Base-by-base conservation (phyloP, 371 early-diverging fungal species). In the Mortierella sp. region DNA sequence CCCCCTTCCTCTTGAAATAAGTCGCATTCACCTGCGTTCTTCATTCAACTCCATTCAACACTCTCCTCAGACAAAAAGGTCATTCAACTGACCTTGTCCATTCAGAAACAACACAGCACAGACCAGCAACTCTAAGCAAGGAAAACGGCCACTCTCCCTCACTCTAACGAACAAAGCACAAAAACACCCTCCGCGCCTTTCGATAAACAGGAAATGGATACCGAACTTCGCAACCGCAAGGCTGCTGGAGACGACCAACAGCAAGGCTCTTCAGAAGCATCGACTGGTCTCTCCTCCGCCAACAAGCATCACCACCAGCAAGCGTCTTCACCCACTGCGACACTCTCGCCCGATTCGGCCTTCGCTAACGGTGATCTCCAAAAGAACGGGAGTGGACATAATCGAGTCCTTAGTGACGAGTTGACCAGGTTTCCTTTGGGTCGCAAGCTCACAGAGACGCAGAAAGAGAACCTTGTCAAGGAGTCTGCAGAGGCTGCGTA, bases 401-500 rank as follows among this genome's bases (percentile, higher is more conserved):
- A 10, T 54, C 73, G 74, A 73, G 71, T 74, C 9, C 77, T n/a
- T 2, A 74, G 75, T 31, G 84, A 77, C 16, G 77, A 72, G 19
- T 21, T 79, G 74, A 83, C 79, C 42, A n/a, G 42, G 21, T 79
- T 83, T 28, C 83, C 79, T 7, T 19, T 54, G 24, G 79, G 76
- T n/a, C 38, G 70, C 10, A 73, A 45, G 26, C 52, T 83, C 60
- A 83, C 80, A 14, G 68, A 44, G 6, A 50, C 73, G 28, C 84
- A 84, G 70, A 57, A 80, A 50, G 73, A 80, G 45, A 80, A 70
- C 50, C 73, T 84, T 19, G 77, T 34, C 55, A 79, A 80, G 5
- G 80, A 76, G 42, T 76, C 76, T 44, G 78, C 47, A 4, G 75
- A 80, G 48, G 65, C 73, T 9, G 80, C 93, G 34, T 92, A 91